Base-by-base conservation (phyloP, 1,284 basidiomycete species). In the Malassezia nana region DNA sequence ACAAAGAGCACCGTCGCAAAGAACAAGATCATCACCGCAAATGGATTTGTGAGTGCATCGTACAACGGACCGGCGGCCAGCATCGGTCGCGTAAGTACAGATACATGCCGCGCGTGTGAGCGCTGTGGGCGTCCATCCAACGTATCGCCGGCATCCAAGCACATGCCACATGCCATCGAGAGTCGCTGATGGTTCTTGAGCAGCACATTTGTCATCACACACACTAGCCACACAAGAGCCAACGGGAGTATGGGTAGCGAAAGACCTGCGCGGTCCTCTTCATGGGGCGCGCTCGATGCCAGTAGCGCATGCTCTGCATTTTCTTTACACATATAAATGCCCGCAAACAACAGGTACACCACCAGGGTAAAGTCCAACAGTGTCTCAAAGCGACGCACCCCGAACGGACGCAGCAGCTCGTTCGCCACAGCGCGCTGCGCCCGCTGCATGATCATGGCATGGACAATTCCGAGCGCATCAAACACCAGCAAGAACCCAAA, bases 401-500 rank as follows among this genome's bases (percentile, higher is more conserved):
- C 89, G 29, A 59, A 66, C 0, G 65, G 65, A 13, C 58, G 49
- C 10, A 30, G 35, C 26, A 33, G 28, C 1, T 4, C 35, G 3
- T 38, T n/a, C 13, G 32, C 15, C 22, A 7, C 16, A 15, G 20
- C 7, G 13, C 24, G 3, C 0, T 30, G n/a, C 16, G 28, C 18
- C 12, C 30, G 22, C 20, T 29, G 12, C 16, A 16, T 6, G 18
- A 30, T 16, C 13, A 62, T 50, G 43, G 55, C 59, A 51, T 56
- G 60, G 3, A 69, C 35, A 12, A 68, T 57, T 16, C 70, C 68
- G 47, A 74, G 59, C 2, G 89, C 82, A 72, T 98, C 92, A 68
- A 96, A 98, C 0, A 96, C 89, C 26, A 94, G 83, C 80, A 94
- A 86, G 72, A 96, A 98, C 0, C 92, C 92, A 13, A 96, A 75